A percentile compares a stretch with the other conserved stretches of the same genome.
Conservation (phyloP, 2,329 filamentous ascomycete genomes). For the Apiospora aurea region DNA sequence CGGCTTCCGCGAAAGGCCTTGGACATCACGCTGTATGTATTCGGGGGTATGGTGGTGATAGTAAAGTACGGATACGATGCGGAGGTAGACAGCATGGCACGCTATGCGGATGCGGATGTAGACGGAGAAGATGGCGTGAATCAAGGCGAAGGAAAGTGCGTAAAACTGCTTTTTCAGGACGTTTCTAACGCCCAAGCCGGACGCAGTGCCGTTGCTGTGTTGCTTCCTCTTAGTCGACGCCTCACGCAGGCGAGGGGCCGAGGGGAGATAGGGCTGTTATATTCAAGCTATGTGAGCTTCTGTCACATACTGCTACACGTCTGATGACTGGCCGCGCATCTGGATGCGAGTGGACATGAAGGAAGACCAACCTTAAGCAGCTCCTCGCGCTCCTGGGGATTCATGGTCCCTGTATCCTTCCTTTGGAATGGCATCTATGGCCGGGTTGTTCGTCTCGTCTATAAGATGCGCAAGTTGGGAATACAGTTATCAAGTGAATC, state of each 20-base stretch:
- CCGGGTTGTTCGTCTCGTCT: neutral
- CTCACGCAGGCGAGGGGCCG: slow-evolving; percentile 5
- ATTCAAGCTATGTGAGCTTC: slow-evolving; percentile 5
- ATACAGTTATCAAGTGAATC: neutral
- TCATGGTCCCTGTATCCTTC: slow-evolving; percentile 50
- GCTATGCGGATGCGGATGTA: slow-evolving; percentile 83
- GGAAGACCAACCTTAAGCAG: slow-evolving; percentile 49
- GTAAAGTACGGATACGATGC: slow-evolving; percentile 81
- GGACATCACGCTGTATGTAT: slow-evolving; percentile 87
- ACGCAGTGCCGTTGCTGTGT: slow-evolving; percentile 41
- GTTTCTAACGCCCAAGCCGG: slow-evolving; percentile 63
- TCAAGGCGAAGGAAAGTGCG: slow-evolving; percentile 69
- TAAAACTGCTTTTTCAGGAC: slow-evolving; percentile 70
- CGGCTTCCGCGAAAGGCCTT: slow-evolving; percentile 75
- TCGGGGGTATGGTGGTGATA: slow-evolving; percentile 97
- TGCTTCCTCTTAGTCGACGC: neutral
- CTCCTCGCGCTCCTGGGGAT: slow-evolving; percentile 51
- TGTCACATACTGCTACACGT: neutral
- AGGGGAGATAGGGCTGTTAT: neutral
- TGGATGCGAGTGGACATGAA: neutral
- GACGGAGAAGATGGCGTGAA: slow-evolving; percentile 86
- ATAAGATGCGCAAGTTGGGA: neutral
- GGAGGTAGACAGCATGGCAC: slow-evolving; percentile 80
- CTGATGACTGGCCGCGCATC: neutral
- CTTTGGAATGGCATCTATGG: slow-evolving; percentile 45